These are phyloP conservation scores for Fusarium vanettenii DNA, from an alignment of 2,329 filamentous ascomycete species.

Conservation along the genomic window DNA sequence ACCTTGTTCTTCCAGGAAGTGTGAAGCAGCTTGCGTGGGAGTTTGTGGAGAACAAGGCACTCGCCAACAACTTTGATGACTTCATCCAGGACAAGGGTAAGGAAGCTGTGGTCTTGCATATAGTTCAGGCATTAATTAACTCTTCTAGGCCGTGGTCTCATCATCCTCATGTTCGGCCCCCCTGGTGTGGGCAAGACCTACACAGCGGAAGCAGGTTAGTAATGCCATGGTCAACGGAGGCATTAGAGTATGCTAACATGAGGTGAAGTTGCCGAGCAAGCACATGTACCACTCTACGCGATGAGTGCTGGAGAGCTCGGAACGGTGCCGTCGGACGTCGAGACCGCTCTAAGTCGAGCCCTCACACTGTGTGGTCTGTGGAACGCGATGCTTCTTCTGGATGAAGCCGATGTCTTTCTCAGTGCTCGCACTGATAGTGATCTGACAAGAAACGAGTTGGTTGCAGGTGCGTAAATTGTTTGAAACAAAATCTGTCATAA, in stretches of 20 bases:
- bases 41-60: conserved; percentile 52
- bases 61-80: conserved; percentile 47
- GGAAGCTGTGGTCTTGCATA: accelerated
- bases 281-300: conserved; percentile 52
- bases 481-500: too few relatives aligned
- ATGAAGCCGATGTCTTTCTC: conserved; percentile 59
- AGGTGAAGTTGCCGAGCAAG: conserved; percentile 49
- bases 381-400: conserved; percentile 57
- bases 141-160: conserved; percentile 51
- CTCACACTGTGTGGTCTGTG: conserved; percentile 59
- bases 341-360: conserved; percentile 48
- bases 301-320: conserved; percentile 56
- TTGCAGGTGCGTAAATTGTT: conserved; percentile 37
- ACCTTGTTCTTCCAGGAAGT: conserved; percentile 50
- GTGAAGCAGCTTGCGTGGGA: conserved; percentile 54
- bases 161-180: conserved; percentile 58
- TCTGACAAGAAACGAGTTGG: conserved; percentile 54
- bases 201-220: conserved; percentile 49
- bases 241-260: not conserved
- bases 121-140: not conserved
- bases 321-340: conserved; percentile 47
- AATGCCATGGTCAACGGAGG: not conserved
- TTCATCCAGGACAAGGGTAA: conserved; percentile 49
- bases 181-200: conserved; percentile 61
- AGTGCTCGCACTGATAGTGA: conserved; percentile 46